phyloP scores from a whole-genome alignment of 2,329 filamentous ascomycete species.

The Proliferodiscus dingleyae region DNA sequence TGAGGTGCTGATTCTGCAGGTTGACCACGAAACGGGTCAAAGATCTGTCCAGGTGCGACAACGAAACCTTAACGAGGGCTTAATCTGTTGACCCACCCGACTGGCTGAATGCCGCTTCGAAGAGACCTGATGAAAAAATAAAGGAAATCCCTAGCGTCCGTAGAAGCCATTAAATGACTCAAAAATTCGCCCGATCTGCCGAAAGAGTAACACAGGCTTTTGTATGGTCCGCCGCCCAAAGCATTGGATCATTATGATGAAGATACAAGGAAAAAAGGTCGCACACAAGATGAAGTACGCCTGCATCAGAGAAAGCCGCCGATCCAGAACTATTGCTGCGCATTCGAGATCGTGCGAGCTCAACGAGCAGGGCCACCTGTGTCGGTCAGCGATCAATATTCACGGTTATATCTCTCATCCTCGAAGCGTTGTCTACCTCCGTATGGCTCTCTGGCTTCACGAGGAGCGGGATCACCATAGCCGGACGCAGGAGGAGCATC shows the following conservation, averaged over 20 bases:
- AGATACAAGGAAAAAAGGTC: constrained; percentile 28
- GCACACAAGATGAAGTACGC: constrained; percentile 30
- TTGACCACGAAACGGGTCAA: constrained; percentile 31
- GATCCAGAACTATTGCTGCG: constrained; percentile 32
- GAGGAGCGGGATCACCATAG: constrained; percentile 40
- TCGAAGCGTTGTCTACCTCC: constrained; percentile 35
- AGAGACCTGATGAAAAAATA: constrained; percentile 29
- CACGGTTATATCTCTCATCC: constrained; percentile 32
- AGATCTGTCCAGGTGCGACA: constrained; percentile 29
- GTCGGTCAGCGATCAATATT: constrained; percentile 33
- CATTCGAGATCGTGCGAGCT: constrained; percentile 31
- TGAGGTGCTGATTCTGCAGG: constrained; percentile 31
- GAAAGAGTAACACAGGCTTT: constrained; percentile 29
- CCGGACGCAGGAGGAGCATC: constrained; percentile 36
- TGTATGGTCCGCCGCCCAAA: constrained; percentile 32
- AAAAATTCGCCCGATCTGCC: constrained; percentile 28
- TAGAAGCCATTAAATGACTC: constrained; percentile 26
- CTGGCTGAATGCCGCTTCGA: constrained; percentile 32
- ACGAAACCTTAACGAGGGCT: constrained; percentile 24
- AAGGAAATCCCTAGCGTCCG: constrained; percentile 32
- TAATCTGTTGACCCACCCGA: constrained; percentile 29
- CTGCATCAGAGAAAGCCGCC: constrained; percentile 34
- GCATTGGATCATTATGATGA: constrained; percentile 32
- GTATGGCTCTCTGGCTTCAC: constrained; percentile 40
- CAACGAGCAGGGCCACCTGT: constrained; percentile 35